Evolutionary conservation across 2,329 filamentous ascomycete species (phyloP), one percentile per base, ranked within the genome.

Genomic region (Fusarium tricinctum): DNA sequence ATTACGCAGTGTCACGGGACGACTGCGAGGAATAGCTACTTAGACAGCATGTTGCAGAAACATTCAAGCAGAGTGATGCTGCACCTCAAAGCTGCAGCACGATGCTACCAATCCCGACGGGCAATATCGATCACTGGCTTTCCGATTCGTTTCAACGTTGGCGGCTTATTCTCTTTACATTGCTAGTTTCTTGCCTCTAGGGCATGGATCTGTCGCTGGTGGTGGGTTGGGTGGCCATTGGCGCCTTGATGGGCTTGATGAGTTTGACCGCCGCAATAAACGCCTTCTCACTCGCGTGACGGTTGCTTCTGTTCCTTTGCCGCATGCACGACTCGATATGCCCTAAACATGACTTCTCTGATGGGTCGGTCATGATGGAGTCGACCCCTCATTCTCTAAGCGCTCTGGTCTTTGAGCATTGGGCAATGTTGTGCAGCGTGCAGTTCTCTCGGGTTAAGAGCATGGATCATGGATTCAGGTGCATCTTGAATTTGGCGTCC

Each of bases 211-310:
- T 9, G 33, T 38, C 33, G 17, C 17, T 38, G 33, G 17, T 17
- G 55, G 56, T 63, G 66, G 62, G 30, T 51, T 55, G 39, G 60
- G 46, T 46, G 50, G 38, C 48, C 57, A 43, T 54, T 66, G 65
- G 56, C 51, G 55, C 43, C 62, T 20, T 47, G 28, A 20, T 32
- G 9, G 33, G 17, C 60, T 48, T 38, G 33, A 38, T 38, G 12
- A 32, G 30, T 32, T 32, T 32, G 30, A 32, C 30, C 30, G 69
- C 66, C 66, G 49, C 62, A 69, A 67, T 22, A 58, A 63, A 66
- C 46, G 63, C 53, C 52, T 58, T 52, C 48, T 50, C 48, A 66
- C 62, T 69, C 56, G 48, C 52, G 49, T 69, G 62, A 63, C 63
- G 33, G 56, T 26, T 38, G 48, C 43, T 45, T 43, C 45, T 50